phyloP scores from a whole-genome alignment of 495 filamentous ascomycete genomes.

The Elasticomyces elasticus region DNA sequence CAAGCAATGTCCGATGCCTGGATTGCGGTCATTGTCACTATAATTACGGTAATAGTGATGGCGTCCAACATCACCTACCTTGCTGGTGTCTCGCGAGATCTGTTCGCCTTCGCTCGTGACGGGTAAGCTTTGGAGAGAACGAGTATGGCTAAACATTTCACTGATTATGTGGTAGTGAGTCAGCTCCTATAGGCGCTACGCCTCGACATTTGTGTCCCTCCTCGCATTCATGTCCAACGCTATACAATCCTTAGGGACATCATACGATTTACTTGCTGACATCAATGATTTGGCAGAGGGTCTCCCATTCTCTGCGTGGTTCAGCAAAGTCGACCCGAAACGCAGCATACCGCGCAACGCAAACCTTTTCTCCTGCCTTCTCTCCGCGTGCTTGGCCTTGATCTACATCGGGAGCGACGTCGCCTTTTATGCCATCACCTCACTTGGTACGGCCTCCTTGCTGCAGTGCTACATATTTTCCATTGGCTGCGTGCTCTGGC shows the following conservation, averaged over 20 bases:
- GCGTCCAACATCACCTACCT: slow-evolving; percentile 26
- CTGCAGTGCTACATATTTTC: slow-evolving; percentile 9
- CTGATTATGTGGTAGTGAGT: no score
- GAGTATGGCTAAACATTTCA: no score
- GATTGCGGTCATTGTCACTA: slow-evolving; percentile 32
- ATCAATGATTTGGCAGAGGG: no score
- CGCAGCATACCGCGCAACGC: slow-evolving; percentile 19
- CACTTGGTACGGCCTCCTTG: slow-evolving; percentile 25
- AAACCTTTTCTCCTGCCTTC: slow-evolving; percentile 38
- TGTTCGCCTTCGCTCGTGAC: slow-evolving; percentile 13
- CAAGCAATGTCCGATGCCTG: no score
- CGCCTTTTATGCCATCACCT: slow-evolving; percentile 48
- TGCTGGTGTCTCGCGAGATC: slow-evolving; percentile 4
- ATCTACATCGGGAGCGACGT: slow-evolving; percentile 51
- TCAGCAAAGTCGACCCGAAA: slow-evolving; percentile 2
- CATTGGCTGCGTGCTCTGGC: slow-evolving; percentile 25
- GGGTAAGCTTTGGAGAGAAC: no score
- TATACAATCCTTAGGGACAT: no score
- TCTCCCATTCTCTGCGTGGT: slow-evolving; percentile 7
- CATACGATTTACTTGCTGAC: no score
- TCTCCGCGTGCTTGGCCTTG: slow-evolving; percentile 43
- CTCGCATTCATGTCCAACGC: no score
- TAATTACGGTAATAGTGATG: slow-evolving; percentile 33
- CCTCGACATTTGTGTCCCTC: no score
- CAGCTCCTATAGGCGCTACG: no score